Conservation (phyloP, 139 green algal species). For the Coelastrella sp. region DNA sequence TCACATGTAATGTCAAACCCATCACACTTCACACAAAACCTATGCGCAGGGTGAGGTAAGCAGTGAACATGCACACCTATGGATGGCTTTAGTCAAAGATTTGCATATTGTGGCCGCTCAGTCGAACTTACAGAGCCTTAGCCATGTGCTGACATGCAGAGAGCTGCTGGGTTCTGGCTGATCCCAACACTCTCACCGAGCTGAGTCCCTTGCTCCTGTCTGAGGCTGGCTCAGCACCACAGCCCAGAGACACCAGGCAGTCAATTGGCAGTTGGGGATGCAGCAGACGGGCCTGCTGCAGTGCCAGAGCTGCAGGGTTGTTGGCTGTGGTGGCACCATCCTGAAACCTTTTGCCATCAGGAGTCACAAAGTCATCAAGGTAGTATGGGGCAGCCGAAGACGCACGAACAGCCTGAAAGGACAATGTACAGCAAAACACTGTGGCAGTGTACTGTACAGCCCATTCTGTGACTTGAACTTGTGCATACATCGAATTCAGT, state of each 20-base stretch:
- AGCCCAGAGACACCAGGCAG: slow-evolving; percentile 87
- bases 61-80: too few relatives aligned
- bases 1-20: too few relatives aligned
- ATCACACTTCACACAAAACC: too few relatives aligned
- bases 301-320: slow-evolving; percentile 90
- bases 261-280: slow-evolving; percentile 75
- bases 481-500: not conserved
- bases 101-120: too few relatives aligned
- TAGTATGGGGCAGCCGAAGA: slow-evolving; percentile 89
- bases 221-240: slow-evolving; percentile 66
- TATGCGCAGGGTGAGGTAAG: too few relatives aligned
- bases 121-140: too few relatives aligned
- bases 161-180: too few relatives aligned
- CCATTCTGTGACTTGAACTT: not conserved
- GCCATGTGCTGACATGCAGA: too few relatives aligned
- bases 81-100: too few relatives aligned
- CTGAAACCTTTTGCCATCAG: slow-evolving; percentile 85
- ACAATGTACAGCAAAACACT: not conserved
- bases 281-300: slow-evolving; percentile 78
- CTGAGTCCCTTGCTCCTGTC: slow-evolving; percentile 47
- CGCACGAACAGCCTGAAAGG: slow-evolving; percentile 81
- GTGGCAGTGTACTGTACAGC: not conserved
- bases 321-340: slow-evolving; percentile 94
- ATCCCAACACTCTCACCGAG: not conserved
- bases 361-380: slow-evolving; percentile 85